Percentiles rank a stretch among this genome's conserved stretches.
phyloP scores from a whole-genome alignment of 768 basidiomycete species.

The Pisolithus tinctorius region DNA sequence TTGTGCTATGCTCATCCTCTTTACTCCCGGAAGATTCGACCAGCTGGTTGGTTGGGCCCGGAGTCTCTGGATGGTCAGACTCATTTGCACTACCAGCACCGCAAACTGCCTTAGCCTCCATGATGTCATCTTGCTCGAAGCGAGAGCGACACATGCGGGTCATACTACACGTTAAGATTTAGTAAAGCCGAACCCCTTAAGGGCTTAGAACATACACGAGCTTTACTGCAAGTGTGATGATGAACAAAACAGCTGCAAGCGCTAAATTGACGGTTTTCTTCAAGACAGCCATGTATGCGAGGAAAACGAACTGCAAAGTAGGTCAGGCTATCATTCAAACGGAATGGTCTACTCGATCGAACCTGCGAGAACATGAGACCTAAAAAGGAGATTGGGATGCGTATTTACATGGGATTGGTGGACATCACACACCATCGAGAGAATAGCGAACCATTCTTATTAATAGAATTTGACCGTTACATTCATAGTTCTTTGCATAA shows the following conservation, averaged over 20 bases:
- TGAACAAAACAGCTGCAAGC: slow-evolving; percentile 59
- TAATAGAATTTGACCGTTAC: slow-evolving; percentile 58
- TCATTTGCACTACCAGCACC: slow-evolving; percentile 8
- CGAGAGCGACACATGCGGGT: slow-evolving; percentile 64
- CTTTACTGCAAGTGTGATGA: slow-evolving; percentile 58
- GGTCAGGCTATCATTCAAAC: background rate
- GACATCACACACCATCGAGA: slow-evolving; percentile 55
- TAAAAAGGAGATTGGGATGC: slow-evolving; percentile 11
- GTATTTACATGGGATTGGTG: background rate
- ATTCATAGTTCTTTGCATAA: slow-evolving; percentile 75
- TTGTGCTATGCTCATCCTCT: background rate
- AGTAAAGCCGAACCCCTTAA: background rate
- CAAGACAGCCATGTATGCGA: slow-evolving; percentile 72
- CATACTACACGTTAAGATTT: slow-evolving; percentile 34
- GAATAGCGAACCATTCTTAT: slow-evolving; percentile 73
- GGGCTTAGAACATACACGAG: slow-evolving; percentile 46
- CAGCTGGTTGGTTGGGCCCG: background rate
- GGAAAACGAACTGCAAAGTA: slow-evolving; percentile 50
- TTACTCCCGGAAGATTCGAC: background rate
- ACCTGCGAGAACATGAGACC: slow-evolving; percentile 55
- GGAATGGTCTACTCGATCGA: background rate
- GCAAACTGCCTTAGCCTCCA: slow-evolving; percentile 50
- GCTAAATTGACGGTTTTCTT: slow-evolving; percentile 65
- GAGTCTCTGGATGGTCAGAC: background rate
- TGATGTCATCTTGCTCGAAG: slow-evolving; percentile 59